Percentiles rank a stretch among this genome's conserved stretches.
Conservation (phyloP, 208 protist species). For the Crithidia mellificae region DNA sequence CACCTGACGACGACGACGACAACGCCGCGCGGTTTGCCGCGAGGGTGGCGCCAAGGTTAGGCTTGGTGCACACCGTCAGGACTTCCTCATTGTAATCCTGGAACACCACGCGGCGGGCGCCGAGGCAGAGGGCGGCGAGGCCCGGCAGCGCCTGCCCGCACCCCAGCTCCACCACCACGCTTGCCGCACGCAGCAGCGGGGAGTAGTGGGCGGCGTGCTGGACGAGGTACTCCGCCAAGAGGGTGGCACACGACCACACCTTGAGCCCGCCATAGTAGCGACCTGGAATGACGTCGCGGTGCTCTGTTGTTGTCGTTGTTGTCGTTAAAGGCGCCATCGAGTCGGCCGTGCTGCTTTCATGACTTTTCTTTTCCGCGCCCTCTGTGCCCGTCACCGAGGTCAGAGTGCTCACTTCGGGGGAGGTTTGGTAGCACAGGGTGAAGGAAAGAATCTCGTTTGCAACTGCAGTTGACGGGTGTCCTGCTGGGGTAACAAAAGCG, state of each 20-base stretch:
- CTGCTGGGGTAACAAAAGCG: neutral
- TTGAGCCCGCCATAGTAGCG: constrained; percentile 89
- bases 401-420: constrained; percentile 42
- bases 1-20: neutral
- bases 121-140: constrained; percentile 62
- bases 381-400: constrained; percentile 19
- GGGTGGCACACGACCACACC: constrained; percentile 86
- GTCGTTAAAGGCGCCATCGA: too few relatives aligned
- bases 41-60: constrained; percentile 74
- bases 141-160: constrained; percentile 80
- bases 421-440: constrained; percentile 50
- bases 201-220: constrained; percentile 38
- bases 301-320: constrained; percentile 14
- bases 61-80: constrained; percentile 63
- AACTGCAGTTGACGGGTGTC: neutral
- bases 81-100: constrained; percentile 91
- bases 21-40: constrained; percentile 13
- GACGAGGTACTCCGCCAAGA: constrained; percentile 60
- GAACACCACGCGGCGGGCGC: constrained; percentile 58
- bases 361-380: too few relatives aligned
- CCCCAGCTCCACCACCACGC: constrained; percentile 72
- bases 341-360: too few relatives aligned
- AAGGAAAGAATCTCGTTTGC: neutral
- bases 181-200: constrained; percentile 4
- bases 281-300: constrained; percentile 82